phyloP scores from a whole-genome alignment of 2,329 filamentous ascomycete species.

The Trichoderma guizhouense region DNA sequence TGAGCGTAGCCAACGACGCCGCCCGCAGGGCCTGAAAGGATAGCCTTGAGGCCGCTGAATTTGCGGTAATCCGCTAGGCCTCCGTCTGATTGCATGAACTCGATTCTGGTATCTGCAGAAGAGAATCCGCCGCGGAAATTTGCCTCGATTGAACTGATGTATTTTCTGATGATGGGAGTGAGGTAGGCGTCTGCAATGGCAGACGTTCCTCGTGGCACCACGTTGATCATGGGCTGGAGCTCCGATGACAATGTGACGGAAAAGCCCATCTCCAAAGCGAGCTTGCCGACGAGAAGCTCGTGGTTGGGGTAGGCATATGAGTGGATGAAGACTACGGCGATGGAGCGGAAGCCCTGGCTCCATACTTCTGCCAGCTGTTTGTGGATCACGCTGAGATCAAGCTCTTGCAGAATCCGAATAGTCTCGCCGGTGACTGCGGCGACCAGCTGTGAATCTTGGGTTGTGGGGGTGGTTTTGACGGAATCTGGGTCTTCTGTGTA shows the following conservation, averaged over 20 bases:
- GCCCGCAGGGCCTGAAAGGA: constrained; percentile 72
- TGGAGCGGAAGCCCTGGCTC: constrained; percentile 52
- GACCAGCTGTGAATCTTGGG: constrained; percentile 57
- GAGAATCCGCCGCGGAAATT: constrained; percentile 37
- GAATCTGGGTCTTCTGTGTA: constrained; percentile 65
- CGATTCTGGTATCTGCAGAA: constrained; percentile 50
- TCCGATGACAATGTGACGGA: constrained; percentile 37
- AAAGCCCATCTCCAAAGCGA: constrained; percentile 42
- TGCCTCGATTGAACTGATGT: constrained; percentile 34
- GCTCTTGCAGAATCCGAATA: constrained; percentile 61
- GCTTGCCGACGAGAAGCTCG: constrained; percentile 34
- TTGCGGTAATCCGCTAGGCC: constrained; percentile 53
- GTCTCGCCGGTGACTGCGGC: constrained; percentile 65
- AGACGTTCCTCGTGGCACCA: constrained; percentile 43
- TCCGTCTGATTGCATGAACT: constrained; percentile 67
- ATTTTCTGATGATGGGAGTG: constrained; percentile 37
- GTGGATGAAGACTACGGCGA: constrained; percentile 66
- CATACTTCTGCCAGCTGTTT: constrained; percentile 58
- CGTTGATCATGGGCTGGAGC: constrained; percentile 42
- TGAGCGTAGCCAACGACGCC: constrained; percentile 74
- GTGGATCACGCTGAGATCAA: constrained; percentile 52
- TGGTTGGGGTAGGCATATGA: constrained; percentile 64
- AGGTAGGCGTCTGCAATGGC: constrained; percentile 44
- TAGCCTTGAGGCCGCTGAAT: constrained; percentile 67
- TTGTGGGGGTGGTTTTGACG: constrained; percentile 40